These are phyloP conservation scores for Monosporozyma solicola DNA, from an alignment of 805 yeast species.

Conservation along the genomic window DNA sequence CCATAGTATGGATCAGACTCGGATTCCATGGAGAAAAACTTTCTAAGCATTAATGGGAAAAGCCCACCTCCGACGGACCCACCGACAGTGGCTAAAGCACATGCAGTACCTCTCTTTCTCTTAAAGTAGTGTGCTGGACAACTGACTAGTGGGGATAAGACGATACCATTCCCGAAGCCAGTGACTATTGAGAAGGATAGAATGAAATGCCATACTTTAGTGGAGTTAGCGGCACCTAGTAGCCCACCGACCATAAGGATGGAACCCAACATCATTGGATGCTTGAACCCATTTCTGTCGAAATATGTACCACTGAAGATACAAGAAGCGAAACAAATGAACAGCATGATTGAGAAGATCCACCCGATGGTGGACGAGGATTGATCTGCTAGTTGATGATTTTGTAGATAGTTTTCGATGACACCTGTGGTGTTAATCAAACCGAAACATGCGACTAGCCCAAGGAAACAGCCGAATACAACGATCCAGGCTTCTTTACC, in stretches of 20 bases:
- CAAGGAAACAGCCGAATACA: constrained; percentile 50
- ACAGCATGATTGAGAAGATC: constrained; percentile 53
- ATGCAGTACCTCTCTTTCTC: constrained; percentile 46
- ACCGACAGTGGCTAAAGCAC: constrained; percentile 40
- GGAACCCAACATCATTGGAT: constrained; percentile 36
- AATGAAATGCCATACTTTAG: constrained; percentile 49
- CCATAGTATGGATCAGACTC: constrained; percentile 31
- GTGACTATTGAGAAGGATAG: constrained; percentile 44
- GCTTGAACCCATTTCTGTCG: constrained; percentile 43
- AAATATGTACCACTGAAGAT: constrained; percentile 49
- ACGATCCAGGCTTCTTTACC: constrained; percentile 49
- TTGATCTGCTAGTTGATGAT: constrained; percentile 41
- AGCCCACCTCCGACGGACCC: constrained; percentile 47
- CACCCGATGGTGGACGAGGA: constrained; percentile 46
- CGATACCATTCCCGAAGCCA: constrained; percentile 51
- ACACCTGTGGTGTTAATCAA: constrained; percentile 52
- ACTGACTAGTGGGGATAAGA: constrained; percentile 50
- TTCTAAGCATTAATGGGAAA: constrained; percentile 44
- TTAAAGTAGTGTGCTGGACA: constrained; percentile 59
- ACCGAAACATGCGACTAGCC: constrained; percentile 48
- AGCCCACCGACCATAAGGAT: constrained; percentile 39
- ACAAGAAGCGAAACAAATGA: constrained; percentile 40
- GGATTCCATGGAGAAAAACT: constrained; percentile 29
- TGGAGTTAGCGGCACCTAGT: constrained; percentile 44
- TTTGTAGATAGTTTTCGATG: constrained; percentile 49